Evolutionary conservation across 2,329 filamentous ascomycete species (phyloP), one percentile per base, ranked within the genome.

Genomic region (Claviceps cyperi): DNA sequence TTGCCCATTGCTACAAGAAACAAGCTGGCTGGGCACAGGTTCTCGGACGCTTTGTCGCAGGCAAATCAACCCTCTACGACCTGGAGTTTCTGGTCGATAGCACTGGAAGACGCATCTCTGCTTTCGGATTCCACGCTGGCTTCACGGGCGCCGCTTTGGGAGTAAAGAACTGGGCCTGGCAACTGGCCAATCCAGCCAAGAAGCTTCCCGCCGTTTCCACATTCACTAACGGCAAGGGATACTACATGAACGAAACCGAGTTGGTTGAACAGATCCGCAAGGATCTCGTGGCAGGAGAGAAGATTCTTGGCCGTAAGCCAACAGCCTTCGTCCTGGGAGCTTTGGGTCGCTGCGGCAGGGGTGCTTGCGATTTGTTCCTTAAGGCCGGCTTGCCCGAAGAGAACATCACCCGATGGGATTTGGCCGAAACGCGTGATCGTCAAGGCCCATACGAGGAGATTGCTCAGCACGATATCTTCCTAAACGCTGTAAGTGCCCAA

Each of bases 41-140:
- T 5, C 78, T 95, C n/a, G 75, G 80, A 51, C 77, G 90, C 50
- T 96, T 89, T 66, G 77, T 84, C 28, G 76, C 80, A 22, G 88
- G 86, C 51, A 56, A 56, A 4, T 58, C 55, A 5, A 43, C 56
- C 7, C 78, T 96, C 14, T 78, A 89, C 52, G 90, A 96, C 60
- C 76, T 96, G 38, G 90, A 95, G 64, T 96, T 95, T 64, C 73
- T 96, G 38, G 77, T 79, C 39, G 84, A 94, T 57, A 77, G 82
- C 55, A 74, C 70, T 32, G 85, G 85, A 38, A 74, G 84, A 45
- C 72, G 86, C 53, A 81, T 90, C 1, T 82, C 83, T 8, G 81
- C 81, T 1, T 87, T 88, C 59, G 77, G 83, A 14, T 86, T 81
- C 66, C 78, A 83, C 53, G 87, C 86, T 32, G 87, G 86, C 19